A percentile compares a stretch with the other conserved stretches of the same genome.
Evolutionary conservation across 2,329 filamentous ascomycete species (phyloP).

Genomic region (Fusarium vanettenii): DNA sequence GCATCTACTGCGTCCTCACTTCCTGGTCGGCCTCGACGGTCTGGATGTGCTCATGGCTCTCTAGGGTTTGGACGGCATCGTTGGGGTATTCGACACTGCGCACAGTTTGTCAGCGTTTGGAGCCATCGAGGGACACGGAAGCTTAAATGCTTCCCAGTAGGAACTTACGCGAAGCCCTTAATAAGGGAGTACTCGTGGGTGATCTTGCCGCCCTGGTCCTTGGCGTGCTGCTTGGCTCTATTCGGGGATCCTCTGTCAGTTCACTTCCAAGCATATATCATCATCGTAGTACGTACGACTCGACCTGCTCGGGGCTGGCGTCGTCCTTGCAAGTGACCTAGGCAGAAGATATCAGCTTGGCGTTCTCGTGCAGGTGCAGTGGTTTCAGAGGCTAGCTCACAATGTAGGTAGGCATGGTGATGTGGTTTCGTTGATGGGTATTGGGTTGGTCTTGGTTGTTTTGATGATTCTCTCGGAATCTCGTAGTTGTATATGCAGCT

Average conservation of each 20-base stretch:
- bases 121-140: background rate
- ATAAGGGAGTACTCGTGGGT: conserved; percentile 86
- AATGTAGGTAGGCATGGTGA: conserved; percentile 68
- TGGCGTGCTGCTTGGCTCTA: conserved; percentile 82
- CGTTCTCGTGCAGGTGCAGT: background rate
- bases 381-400: conserved; percentile 50
- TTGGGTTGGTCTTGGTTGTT: conserved; percentile 5
- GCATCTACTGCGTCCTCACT: conserved; percentile 75
- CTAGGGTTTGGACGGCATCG: conserved; percentile 73
- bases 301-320: conserved; percentile 73
- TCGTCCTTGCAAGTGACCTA: conserved; percentile 85
- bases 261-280: background rate
- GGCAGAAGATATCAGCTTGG: conserved; percentile 24
- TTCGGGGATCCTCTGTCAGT: conserved; percentile 8
- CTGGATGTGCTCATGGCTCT: conserved; percentile 77
- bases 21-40: conserved; percentile 78
- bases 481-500: conserved; percentile 27
- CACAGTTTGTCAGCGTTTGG: background rate
- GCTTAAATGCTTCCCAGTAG: background rate
- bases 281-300: conserved; percentile 62
- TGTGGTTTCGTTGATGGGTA: conserved; percentile 15
- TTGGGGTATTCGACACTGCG: conserved; percentile 78
- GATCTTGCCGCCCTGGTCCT: conserved; percentile 84
- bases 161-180: conserved; percentile 89
- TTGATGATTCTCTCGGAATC: conserved; percentile 14